Percentiles rank a stretch among this genome's conserved stretches.
Evolutionary conservation across 2,329 filamentous ascomycete genomes (phyloP).

Genomic region (Aspergillus viridinutans): DNA sequence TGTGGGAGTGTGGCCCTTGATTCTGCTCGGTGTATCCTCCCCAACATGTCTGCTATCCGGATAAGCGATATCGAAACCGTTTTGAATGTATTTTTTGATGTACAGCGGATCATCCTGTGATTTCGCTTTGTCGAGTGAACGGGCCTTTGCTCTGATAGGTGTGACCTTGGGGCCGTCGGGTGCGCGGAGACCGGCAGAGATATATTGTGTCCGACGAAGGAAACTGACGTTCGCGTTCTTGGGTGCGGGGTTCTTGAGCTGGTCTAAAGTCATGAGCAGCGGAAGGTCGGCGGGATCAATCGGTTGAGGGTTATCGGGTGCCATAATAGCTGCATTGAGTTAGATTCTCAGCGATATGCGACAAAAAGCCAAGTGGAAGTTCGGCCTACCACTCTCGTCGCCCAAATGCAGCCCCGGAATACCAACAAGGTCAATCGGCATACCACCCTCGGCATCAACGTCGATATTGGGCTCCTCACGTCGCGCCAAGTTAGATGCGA

Average conservation of each 20-base stretch:
- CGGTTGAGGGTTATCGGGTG: slow-evolving; percentile 64
- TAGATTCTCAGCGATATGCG: slow-evolving; percentile 19
- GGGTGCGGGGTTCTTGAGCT: slow-evolving; percentile 77
- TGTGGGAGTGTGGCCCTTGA: slow-evolving; percentile 52
- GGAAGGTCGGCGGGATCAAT: slow-evolving; percentile 80
- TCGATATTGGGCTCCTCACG: slow-evolving; percentile 96
- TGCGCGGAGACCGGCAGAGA: slow-evolving; percentile 45
- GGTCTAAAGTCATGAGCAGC: slow-evolving; percentile 76
- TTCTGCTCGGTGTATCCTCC: slow-evolving; percentile 50
- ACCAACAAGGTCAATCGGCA: slow-evolving; percentile 93
- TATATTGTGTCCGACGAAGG: slow-evolving; percentile 93
- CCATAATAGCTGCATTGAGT: slow-evolving; percentile 66
- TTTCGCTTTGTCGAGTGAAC: slow-evolving; percentile 29
- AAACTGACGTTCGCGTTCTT: slow-evolving; percentile 81
- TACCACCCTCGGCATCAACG: slow-evolving; percentile 93
- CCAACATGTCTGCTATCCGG: slow-evolving; percentile 56
- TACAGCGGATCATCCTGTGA: slow-evolving; percentile 56
- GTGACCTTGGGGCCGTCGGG: slow-evolving; percentile 29
- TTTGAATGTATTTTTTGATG: slow-evolving; percentile 57
- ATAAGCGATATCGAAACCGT: slow-evolving; percentile 63
- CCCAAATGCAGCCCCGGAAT: slow-evolving; percentile 93
- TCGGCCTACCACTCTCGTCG: slow-evolving; percentile 75
- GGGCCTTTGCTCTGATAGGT: slow-evolving; percentile 22
- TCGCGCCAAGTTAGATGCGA: slow-evolving; percentile 80
- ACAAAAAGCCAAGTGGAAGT: neutral